Percentiles rank a stretch among this genome's conserved stretches.
Conservation (phyloP, 78 protist species). For the Speleostelium caveatum region DNA sequence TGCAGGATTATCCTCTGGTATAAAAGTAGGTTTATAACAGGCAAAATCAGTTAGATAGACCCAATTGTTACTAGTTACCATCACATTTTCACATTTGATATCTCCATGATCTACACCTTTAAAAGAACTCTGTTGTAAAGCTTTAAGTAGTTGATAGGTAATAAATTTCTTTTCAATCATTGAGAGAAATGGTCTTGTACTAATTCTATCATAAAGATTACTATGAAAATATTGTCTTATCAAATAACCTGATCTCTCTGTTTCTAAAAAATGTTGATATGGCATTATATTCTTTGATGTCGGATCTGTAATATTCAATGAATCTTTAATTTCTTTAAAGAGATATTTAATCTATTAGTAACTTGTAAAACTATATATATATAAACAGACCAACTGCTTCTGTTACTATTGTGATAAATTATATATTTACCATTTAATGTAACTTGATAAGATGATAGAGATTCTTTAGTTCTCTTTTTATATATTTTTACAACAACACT, state of each 20-base stretch:
- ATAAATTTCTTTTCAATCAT: slow-evolving; percentile 89
- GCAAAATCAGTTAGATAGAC: slow-evolving; percentile 87
- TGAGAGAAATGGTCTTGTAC: slow-evolving; percentile 90
- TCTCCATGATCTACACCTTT: slow-evolving; percentile 82
- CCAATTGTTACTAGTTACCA: slow-evolving; percentile 91
- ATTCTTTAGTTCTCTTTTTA: slow-evolving; percentile 70
- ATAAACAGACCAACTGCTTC: background rate
- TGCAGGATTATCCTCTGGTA: slow-evolving; percentile 93
- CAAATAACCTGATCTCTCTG: slow-evolving; percentile 86
- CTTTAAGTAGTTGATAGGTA: slow-evolving; percentile 90
- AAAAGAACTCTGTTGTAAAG: slow-evolving; percentile 79
- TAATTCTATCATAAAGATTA: slow-evolving; percentile 82
- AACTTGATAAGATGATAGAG: slow-evolving; percentile 30
- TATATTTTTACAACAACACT: slow-evolving; percentile 89
- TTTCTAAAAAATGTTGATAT: slow-evolving; percentile 79
- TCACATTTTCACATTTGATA: slow-evolving; percentile 87
- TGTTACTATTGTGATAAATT: too few relatives aligned
- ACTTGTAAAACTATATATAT: background rate
- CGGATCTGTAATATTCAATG: background rate
- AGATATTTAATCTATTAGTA: background rate
- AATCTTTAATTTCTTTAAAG: slow-evolving; percentile 38
- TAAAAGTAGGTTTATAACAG: slow-evolving; percentile 81
- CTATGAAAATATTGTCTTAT: slow-evolving; percentile 85
- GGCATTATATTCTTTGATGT: slow-evolving; percentile 85
- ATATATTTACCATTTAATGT: slow-evolving; percentile 50